These are phyloP conservation scores for Cytospora mali DNA, from an alignment of 2,329 filamentous ascomycete genomes.

Conservation along the genomic window DNA sequence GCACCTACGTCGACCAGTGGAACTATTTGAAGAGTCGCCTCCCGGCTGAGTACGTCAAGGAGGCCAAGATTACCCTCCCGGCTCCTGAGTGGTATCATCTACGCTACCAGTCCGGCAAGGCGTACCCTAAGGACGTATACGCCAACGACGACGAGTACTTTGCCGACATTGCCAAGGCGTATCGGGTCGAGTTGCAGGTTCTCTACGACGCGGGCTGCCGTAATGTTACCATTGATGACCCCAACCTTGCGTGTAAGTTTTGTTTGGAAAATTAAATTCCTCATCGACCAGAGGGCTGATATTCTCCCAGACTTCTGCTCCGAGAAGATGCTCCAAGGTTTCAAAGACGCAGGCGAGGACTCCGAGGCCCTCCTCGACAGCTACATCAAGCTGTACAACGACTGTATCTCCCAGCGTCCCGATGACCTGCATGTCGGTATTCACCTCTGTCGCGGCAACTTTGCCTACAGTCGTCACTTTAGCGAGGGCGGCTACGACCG, in stretches of 20 bases:
- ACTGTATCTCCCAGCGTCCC: slow-evolving; percentile 63
- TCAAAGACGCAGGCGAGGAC: slow-evolving; percentile 58
- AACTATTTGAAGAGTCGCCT: slow-evolving; percentile 49
- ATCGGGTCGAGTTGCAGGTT: slow-evolving; percentile 50
- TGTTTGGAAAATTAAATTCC: no score
- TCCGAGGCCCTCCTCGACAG: slow-evolving; percentile 68
- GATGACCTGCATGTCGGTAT: slow-evolving; percentile 71
- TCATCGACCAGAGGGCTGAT: neutral
- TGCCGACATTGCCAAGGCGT: slow-evolving; percentile 53
- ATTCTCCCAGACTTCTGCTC: slow-evolving; percentile 63
- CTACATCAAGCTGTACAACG: slow-evolving; percentile 75
- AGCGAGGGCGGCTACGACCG: slow-evolving; percentile 65
- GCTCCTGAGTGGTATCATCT: slow-evolving; percentile 66
- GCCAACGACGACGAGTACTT: slow-evolving; percentile 52
- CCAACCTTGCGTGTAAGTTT: slow-evolving; percentile 52
- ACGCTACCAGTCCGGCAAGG: slow-evolving; percentile 51
- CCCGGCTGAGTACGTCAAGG: slow-evolving; percentile 61
- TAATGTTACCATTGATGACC: slow-evolving; percentile 63
- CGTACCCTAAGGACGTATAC: slow-evolving; percentile 53
- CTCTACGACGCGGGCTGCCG: slow-evolving; percentile 53
- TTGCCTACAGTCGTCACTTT: slow-evolving; percentile 64
- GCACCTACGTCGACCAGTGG: slow-evolving; percentile 47
- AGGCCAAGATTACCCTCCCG: slow-evolving; percentile 66
- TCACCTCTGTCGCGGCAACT: slow-evolving; percentile 67
- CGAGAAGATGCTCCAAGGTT: slow-evolving; percentile 65